Evolutionary conservation across 805 yeast species (phyloP).

Genomic region (Debaryomyces hansenii): DNA sequence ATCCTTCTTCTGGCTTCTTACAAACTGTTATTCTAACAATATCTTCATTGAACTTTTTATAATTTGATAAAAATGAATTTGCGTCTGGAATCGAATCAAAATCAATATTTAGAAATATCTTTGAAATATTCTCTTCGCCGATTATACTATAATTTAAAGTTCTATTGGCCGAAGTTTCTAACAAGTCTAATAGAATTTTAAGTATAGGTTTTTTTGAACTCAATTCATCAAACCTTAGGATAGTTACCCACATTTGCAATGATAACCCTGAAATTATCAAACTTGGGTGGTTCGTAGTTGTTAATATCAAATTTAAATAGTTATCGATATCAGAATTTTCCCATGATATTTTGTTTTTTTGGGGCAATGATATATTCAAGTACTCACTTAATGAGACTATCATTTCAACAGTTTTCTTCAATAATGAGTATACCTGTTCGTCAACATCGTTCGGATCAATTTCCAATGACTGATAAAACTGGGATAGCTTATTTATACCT

Average conservation of each 20-base stretch:
- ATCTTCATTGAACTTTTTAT: slow-evolving; percentile 83
- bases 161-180: slow-evolving; percentile 77
- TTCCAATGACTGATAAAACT: slow-evolving; percentile 61
- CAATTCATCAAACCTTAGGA: slow-evolving; percentile 77
- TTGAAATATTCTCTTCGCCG: slow-evolving; percentile 63
- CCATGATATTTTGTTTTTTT: slow-evolving; percentile 45
- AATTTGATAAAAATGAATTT: slow-evolving; percentile 72
- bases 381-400: slow-evolving; percentile 83
- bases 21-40: slow-evolving; percentile 86
- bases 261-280: slow-evolving; percentile 89
- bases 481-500: slow-evolving; percentile 69
- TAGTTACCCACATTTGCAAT: slow-evolving; percentile 90
- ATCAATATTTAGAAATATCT: slow-evolving; percentile 73
- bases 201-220: slow-evolving; percentile 57
- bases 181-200: slow-evolving; percentile 59
- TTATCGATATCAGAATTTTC: slow-evolving; percentile 61
- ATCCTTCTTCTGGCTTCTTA: slow-evolving; percentile 76
- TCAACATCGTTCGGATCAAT: slow-evolving; percentile 70
- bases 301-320: slow-evolving; percentile 72
- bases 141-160: slow-evolving; percentile 70
- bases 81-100: slow-evolving; percentile 86
- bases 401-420: slow-evolving; percentile 92
- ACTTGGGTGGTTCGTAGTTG: slow-evolving; percentile 81
- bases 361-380: slow-evolving; percentile 48
- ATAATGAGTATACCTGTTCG: slow-evolving; percentile 74